phyloP scores from a whole-genome alignment of 148 eudicot species.

The Vaccinium vitisidaea region DNA sequence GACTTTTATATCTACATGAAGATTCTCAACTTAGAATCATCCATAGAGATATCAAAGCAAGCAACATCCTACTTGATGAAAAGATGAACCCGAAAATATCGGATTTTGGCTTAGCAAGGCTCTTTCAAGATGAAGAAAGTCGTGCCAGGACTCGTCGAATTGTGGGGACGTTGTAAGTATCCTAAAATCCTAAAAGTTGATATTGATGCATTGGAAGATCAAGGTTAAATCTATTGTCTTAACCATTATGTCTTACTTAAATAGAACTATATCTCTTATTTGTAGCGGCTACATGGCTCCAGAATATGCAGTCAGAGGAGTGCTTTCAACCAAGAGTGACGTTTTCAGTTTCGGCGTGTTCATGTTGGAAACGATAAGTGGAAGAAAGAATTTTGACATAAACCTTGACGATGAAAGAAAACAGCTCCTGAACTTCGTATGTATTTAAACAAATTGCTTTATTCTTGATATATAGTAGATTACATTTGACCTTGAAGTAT shows the following conservation, averaged over 20 bases:
- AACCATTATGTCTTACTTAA: not conserved
- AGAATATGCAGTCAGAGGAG: not conserved
- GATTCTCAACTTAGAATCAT: slow-evolving; percentile 9
- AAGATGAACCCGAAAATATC: slow-evolving; percentile 17
- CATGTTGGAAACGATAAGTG: slow-evolving; percentile 12
- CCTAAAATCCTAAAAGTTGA: not conserved
- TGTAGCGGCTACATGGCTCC: slow-evolving; percentile 16
- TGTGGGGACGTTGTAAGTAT: slow-evolving; percentile 16
- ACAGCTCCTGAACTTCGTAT: slow-evolving; percentile 3
- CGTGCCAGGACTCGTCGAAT: slow-evolving; percentile 2
- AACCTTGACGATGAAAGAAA: not conserved
- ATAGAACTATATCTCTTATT: not conserved
- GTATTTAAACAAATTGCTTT: not conserved
- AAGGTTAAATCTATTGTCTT: not conserved
- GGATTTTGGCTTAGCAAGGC: slow-evolving; percentile 16
- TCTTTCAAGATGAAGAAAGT: slow-evolving; percentile 9
- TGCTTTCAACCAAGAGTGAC: slow-evolving; percentile 10
- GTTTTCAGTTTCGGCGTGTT: slow-evolving; percentile 16
- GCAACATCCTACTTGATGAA: slow-evolving; percentile 12
- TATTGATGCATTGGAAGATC: not conserved
- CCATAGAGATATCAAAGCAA: slow-evolving; percentile 17
- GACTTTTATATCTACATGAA: slow-evolving; percentile 12
- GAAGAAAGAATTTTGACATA: slow-evolving; percentile 14
- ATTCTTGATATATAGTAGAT: not conserved
- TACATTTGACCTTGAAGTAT: not conserved